A percentile compares a stretch with the other conserved stretches of the same genome.
phyloP scores from a whole-genome alignment of 192 early-diverging fungal genomes.

The Backusella liffmaniae region DNA sequence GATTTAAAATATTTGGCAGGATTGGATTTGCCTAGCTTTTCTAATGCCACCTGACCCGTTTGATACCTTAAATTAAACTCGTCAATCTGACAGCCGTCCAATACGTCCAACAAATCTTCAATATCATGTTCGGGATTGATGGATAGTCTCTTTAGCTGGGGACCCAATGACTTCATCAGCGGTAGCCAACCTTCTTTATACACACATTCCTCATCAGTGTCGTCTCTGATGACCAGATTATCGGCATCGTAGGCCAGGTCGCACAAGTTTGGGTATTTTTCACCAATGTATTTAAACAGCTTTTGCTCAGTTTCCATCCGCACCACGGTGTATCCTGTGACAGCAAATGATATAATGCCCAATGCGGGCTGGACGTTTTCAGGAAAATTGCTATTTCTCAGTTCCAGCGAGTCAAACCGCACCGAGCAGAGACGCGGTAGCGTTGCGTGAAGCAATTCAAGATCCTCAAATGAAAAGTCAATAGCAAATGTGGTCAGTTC shows the following conservation, averaged over 20 bases:
- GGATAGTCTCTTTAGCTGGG: not conserved
- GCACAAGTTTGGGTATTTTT: not conserved
- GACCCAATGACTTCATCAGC: not conserved
- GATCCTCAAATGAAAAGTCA: not conserved
- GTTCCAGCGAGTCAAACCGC: not conserved
- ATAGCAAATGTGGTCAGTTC: not conserved
- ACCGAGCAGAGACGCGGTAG: not conserved
- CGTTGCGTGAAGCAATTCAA: not conserved
- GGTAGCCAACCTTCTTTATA: not conserved
- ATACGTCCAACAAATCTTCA: not conserved
- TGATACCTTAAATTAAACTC: not conserved
- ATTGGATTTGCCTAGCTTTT: not conserved
- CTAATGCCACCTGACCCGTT: not conserved
- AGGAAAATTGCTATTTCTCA: not conserved
- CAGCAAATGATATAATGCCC: not conserved
- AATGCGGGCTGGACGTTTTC: not conserved
- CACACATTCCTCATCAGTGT: not conserved
- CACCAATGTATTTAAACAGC: not conserved
- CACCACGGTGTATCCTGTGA: not conserved
- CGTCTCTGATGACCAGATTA: not conserved
- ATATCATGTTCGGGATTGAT: not conserved
- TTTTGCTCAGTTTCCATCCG: not conserved
- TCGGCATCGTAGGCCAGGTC: not conserved
- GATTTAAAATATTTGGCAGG: not conserved
- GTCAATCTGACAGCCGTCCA: not conserved